phyloP scores from a whole-genome alignment of 768 basidiomycete genomes.

The Podaxis pistillaris region DNA sequence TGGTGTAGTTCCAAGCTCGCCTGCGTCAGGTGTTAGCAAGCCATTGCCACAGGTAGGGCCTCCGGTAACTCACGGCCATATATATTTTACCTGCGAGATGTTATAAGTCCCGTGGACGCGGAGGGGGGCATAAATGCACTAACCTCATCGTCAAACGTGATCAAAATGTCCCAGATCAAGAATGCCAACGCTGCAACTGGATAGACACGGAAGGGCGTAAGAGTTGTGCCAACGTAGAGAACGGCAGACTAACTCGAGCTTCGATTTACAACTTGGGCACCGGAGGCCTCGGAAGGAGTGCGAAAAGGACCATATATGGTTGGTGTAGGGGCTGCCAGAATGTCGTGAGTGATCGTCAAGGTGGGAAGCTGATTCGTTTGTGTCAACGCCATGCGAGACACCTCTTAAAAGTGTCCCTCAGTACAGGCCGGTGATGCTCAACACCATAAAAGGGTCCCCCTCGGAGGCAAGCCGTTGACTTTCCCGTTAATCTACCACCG shows the following conservation, averaged over 20 bases:
- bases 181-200: constrained; percentile 36
- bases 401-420: not conserved
- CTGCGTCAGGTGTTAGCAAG: constrained; percentile 4
- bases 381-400: constrained; percentile 2
- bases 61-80: constrained; percentile 37
- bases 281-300: constrained; percentile 21
- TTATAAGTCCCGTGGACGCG: not conserved
- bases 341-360: not conserved
- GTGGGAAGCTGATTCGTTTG: not conserved
- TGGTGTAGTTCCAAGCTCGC: constrained; percentile 31
- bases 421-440: not conserved
- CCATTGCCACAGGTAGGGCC: not conserved
- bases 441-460: not conserved
- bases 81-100: constrained; percentile 29
- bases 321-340: not conserved
- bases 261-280: constrained; percentile 31
- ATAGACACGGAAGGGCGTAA: not conserved
- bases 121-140: not conserved
- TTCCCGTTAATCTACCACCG: not conserved
- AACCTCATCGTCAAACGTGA: constrained; percentile 41
- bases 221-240: not conserved
- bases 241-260: constrained; percentile 26
- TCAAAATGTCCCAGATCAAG: constrained; percentile 39
- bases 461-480: not conserved
- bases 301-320: constrained; percentile 25